Evolutionary conservation across 148 eudicot species (phyloP), one percentile per base, ranked within the genome.

Genomic region (Rhododendron mucronatum): DNA sequence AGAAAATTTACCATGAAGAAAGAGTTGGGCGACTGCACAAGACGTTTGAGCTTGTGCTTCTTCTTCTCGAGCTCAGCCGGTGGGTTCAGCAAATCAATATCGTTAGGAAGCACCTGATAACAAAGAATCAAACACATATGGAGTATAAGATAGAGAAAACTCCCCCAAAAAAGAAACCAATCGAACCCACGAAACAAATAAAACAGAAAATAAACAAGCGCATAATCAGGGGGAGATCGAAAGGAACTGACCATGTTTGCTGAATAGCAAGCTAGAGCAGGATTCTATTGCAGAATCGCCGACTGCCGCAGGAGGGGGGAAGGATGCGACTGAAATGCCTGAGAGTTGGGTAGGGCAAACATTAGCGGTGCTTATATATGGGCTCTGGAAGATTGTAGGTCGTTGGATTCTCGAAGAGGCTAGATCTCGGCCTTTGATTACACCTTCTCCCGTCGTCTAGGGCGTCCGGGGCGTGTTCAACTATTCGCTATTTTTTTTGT

Each of bases 21-120:
- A 2, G 88, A 87, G 86, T 87, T 87, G 14, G 88, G 88, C 1
- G 88, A 87, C 83, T 83, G 88, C 18, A 87, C 86, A 1, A 87
- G 82, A 63, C 88, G 88, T 86, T 87, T 87, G 21, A 87, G 86
- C 83, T 87, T 87, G 79, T 87, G 88, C 83, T 87, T 87, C 79
- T 50, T 87, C 88, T 87, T 87, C 86, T 87, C 88, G 39, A 87
- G 35, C 55, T 87, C 88, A 13, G 86, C 83, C 30, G 88, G 88
- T 30, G 88, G 88, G 55, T 87, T 83, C 23, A 87, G 53, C 83
- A 87, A 37, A 84, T 87, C 88, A 50, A 87, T 73, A 78, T 87
- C 88, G 48, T 87, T 87, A 15, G 88, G 86, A 7, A 87, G 79
- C 28, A 83, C 88, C 88, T 87, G 82, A 50, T n/a, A 33, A 33